Conservation (phyloP, 805 yeast species). For the Tetrapisispora namnaoensis region DNA sequence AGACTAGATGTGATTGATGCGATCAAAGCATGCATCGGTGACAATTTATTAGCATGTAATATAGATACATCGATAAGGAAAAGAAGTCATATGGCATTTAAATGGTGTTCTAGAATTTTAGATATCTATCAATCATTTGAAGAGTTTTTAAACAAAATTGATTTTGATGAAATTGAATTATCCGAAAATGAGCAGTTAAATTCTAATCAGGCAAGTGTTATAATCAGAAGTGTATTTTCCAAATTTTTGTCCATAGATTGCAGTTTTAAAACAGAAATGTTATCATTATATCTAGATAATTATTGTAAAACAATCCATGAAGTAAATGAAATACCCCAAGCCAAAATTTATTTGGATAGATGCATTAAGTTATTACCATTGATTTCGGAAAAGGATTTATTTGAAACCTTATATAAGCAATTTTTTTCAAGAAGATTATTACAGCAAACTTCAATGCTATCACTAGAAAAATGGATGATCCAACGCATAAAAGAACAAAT, state of each 20-base stretch:
- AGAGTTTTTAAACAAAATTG: constrained; percentile 37
- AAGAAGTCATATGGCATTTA: constrained; percentile 43
- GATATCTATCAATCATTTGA: constrained; percentile 43
- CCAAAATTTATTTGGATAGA: constrained; percentile 37
- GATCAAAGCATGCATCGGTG: constrained; percentile 10
- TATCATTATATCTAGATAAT: constrained; percentile 52
- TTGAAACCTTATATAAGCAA: constrained; percentile 74
- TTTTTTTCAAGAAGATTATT: constrained; percentile 76
- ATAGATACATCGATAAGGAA: constrained; percentile 22
- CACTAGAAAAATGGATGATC: constrained; percentile 61
- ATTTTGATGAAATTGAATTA: constrained; percentile 36
- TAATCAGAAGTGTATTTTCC: constrained; percentile 45
- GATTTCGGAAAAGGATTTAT: constrained; percentile 73
- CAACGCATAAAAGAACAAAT: constrained; percentile 61
- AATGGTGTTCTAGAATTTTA: constrained; percentile 57
- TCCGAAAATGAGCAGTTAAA: neutral
- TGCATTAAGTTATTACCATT: constrained; percentile 56
- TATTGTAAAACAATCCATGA: constrained; percentile 39
- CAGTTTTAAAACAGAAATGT: constrained; percentile 39
- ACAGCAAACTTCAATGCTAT: constrained; percentile 40
- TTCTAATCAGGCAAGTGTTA: neutral
- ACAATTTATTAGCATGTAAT: constrained; percentile 9
- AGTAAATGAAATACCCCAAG: constrained; percentile 29
- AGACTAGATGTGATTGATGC: constrained; percentile 8
- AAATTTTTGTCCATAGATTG: constrained; percentile 44